Evolutionary conservation across 345 rosid genomes (phyloP), one percentile per base, ranked within the genome.

Genomic region (Sonneratia alba): DNA sequence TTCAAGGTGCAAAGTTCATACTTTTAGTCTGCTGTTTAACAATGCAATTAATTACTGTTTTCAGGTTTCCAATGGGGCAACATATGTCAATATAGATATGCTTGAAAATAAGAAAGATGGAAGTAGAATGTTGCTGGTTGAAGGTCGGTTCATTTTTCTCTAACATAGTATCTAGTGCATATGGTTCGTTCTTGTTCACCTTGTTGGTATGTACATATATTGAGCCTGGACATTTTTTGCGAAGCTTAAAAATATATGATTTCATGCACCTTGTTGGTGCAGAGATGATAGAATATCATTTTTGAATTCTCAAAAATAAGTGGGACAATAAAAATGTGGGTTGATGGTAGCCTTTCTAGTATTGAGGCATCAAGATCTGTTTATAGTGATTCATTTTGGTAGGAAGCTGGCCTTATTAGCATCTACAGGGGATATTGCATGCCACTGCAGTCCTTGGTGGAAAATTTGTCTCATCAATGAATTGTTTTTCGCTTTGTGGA

Each of bases 41-140:
- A 27, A 42, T 43, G 55, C 56, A n/a, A 68, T 3, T 45, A 13
- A 16, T 21, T n/a, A 3, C 2, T 42, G 32, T 0, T 45, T 43
- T n/a, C 85, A 94, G 98, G 89, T 81, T 55, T 77, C 83, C 74
- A 87, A 74, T 79, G 97, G 98, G 73, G 97, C 97, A 77, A 88
- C 92, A 22, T 82, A 78, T 83, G 95, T 85, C 49, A 87, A 86
- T 14, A 36, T 94, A 62, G 97, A 94, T 76, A 82, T 90, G 95
- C 81, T 88, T 12, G 75, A 78, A 72, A 88, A 80, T 77, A 85
- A 79, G 84, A 94, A 90, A 76, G 82, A 83, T 73, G 85, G 86
- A 48, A 81, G 67, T 84, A 81, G 72, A 73, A 94, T 94, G 92
- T 75, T 94, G 74, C 75, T 90, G 70, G 77, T 91, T 78, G 97